Conservation (phyloP, 1,139 yeast genomes). For the Wickerhamomyces sp. region DNA sequence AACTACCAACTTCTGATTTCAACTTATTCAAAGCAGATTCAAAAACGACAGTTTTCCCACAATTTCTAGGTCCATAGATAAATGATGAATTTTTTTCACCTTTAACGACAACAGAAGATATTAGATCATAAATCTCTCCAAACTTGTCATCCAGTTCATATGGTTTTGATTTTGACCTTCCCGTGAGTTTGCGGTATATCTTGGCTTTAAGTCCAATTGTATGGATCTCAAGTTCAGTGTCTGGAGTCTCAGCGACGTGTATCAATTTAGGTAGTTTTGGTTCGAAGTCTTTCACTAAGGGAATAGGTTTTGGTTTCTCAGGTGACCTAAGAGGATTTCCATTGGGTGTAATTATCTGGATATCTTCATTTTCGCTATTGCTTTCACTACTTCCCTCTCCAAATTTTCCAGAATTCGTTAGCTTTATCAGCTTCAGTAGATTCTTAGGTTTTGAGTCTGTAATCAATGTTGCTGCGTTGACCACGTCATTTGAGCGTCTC, state of each 20-base stretch:
- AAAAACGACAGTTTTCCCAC: slow-evolving; percentile 70
- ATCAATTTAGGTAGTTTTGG: slow-evolving; percentile 8
- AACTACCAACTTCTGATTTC: slow-evolving; percentile 29
- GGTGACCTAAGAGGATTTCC: not conserved
- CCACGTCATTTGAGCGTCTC: slow-evolving; percentile 14
- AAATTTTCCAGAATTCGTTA: slow-evolving; percentile 1
- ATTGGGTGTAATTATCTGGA: not conserved
- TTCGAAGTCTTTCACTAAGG: not conserved
- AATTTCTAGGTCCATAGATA: slow-evolving; percentile 73
- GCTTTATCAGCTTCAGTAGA: slow-evolving; percentile 9
- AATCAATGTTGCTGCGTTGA: slow-evolving; percentile 12
- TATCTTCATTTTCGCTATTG: not conserved
- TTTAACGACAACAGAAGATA: slow-evolving; percentile 62
- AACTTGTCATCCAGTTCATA: slow-evolving; percentile 33
- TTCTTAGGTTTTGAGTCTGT: slow-evolving; percentile 6
- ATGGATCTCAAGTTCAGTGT: not conserved
- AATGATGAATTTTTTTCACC: slow-evolving; percentile 81
- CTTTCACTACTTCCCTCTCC: not conserved
- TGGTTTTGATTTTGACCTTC: slow-evolving; percentile 19
- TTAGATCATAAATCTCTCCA: slow-evolving; percentile 47
- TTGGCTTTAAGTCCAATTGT: slow-evolving; percentile 10
- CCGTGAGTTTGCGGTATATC: slow-evolving; percentile 22
- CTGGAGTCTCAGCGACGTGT: not conserved
- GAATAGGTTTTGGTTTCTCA: not conserved
- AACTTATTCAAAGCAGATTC: slow-evolving; percentile 53